Base-by-base conservation (phyloP, 225 moss, liverwort and hornwort species). In the Bryoerythrophyllum caledonicum region DNA sequence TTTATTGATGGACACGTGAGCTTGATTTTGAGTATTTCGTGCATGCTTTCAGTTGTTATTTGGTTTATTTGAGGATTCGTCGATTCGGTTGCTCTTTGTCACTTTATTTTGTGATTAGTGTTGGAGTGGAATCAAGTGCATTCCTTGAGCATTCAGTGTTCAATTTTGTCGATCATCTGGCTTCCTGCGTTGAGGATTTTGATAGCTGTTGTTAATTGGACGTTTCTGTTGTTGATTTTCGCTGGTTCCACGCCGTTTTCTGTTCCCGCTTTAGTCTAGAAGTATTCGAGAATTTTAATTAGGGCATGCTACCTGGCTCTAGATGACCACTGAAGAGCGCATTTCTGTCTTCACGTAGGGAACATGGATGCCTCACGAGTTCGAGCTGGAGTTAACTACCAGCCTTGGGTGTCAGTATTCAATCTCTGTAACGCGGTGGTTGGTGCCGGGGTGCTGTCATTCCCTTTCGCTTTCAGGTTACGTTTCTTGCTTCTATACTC, bases 371-470 rank as follows among this genome's bases (percentile, higher is more conserved):
- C 7, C 17, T 48, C 57, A 21, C 71, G 86, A 74, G 76, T 37
- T 34, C 74, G 66, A 62, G 62, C 27, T 58, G 84, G 81, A 69
- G 62, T 63, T 28, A 96, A 96, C 73, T 80, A 84, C 44, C 90
- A 89, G 66, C 93, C 96, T 15, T 96, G 96, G 96, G 76, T 94
- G 20, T 89, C 96, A 4, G 89, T 94, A 21, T 88, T 96, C 67
- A 96, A 96, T 87, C 82, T 96, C 40, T 96, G 93, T 28, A 96
- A 92, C 66, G 87, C 88, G 67, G 93, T 86, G 62, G 92, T 96
- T 60, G 96, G 96, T 86, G 89, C 96, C 54, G 96, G 96, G 72
- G 92, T 96, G 68, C 80, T 96, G 35, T 90, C 96, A 3, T 93
- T 96, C 40, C 96, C 96, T 59, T 96, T 81, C 75, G 93, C 91